Conservation (phyloP, 208 protist species). For the Wallacemonas sp. region DNA sequence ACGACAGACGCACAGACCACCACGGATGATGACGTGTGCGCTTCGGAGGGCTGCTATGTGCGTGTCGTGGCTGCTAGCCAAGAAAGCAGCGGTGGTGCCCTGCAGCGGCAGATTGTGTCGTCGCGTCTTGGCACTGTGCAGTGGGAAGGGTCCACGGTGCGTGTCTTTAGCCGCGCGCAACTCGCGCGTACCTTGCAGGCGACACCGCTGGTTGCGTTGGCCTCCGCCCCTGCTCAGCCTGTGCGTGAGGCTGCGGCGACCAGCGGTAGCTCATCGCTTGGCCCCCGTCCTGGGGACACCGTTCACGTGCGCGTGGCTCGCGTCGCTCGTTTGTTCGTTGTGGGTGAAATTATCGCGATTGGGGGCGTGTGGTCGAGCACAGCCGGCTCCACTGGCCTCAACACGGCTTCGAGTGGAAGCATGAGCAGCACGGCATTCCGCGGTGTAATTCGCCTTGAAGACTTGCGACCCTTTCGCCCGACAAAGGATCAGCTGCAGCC, state of each 20-base stretch:
- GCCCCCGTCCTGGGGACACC: constrained; percentile 53
- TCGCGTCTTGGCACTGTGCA: constrained; percentile 61
- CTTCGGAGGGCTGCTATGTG: constrained; percentile 60
- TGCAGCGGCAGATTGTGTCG: constrained; percentile 38
- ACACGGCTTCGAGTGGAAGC: background rate
- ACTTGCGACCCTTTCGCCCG: constrained; percentile 69
- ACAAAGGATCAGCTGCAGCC: constrained; percentile 57
- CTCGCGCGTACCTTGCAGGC: background rate
- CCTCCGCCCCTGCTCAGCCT: constrained; percentile 4
- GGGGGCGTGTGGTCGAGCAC: constrained; percentile 65
- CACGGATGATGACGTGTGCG: constrained; percentile 23
- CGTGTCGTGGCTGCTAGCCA: constrained; percentile 21
- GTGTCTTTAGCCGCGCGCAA: constrained; percentile 31
- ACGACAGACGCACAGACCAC: background rate
- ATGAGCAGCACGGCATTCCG: constrained; percentile 34
- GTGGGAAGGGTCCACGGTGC: constrained; percentile 63
- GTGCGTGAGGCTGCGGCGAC: background rate
- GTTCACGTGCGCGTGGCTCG: constrained; percentile 69
- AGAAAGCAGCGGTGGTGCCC: background rate
- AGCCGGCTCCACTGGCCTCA: constrained; percentile 10
- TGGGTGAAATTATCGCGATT: constrained; percentile 76
- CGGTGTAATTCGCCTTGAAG: constrained; percentile 67
- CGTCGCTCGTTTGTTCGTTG: constrained; percentile 48
- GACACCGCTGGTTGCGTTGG: background rate
- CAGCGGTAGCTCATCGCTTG: constrained; percentile 17